These are phyloP conservation scores for Ramaria rubella DNA, from an alignment of 768 basidiomycete genomes.

Conservation along the genomic window DNA sequence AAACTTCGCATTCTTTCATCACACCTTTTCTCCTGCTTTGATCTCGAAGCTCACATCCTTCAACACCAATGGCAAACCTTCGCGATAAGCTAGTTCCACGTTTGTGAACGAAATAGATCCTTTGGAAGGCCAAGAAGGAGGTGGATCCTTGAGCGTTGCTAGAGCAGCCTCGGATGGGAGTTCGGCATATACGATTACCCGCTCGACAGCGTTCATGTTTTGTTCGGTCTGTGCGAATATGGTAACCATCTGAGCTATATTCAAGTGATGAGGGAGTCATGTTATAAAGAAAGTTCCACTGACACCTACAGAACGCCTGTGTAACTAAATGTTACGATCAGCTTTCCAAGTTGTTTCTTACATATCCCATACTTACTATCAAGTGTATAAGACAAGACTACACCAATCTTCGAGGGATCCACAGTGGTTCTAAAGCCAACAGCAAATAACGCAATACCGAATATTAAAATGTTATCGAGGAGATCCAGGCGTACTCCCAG, in stretches of 20 bases:
- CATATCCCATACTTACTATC: conserved; percentile 21
- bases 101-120: conserved; percentile 52
- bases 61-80: conserved; percentile 58
- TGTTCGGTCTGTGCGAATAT: conserved; percentile 57
- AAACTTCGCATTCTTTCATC: conserved; percentile 21
- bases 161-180: conserved; percentile 48
- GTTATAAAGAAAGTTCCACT: background rate
- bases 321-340: conserved; percentile 10
- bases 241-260: conserved; percentile 36
- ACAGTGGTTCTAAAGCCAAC: conserved; percentile 50
- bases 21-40: conserved; percentile 57
- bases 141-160: conserved; percentile 38
- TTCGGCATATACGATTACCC: conserved; percentile 61
- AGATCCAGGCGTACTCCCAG: conserved; percentile 57
- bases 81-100: conserved; percentile 53
- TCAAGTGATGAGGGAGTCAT: background rate
- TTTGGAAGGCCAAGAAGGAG: conserved; percentile 40
- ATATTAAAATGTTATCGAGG: conserved; percentile 57
- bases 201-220: conserved; percentile 69
- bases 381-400: conserved; percentile 50
- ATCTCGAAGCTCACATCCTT: conserved; percentile 53
- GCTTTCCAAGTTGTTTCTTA: conserved; percentile 17
- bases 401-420: conserved; percentile 55
- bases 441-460: conserved; percentile 66
- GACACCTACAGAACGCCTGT: conserved; percentile 14